phyloP scores from a whole-genome alignment of 441 rosid species.

The Melastoma candidum region DNA sequence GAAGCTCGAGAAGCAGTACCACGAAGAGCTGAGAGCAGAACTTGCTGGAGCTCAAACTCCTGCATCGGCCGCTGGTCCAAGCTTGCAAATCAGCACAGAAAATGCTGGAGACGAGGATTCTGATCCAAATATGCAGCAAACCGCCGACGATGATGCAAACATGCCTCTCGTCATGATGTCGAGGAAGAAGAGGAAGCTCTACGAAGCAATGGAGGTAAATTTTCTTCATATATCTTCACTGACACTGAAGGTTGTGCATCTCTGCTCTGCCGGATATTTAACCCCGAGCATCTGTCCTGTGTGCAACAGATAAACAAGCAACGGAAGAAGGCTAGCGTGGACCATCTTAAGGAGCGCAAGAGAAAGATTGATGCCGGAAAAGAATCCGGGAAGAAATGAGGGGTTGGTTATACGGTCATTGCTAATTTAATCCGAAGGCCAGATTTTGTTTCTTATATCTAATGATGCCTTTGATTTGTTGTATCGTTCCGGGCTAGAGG shows the following conservation, averaged over 20 bases:
- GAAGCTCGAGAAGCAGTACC: conserved; percentile 66
- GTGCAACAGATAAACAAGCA: conserved; percentile 34
- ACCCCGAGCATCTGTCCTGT: neutral
- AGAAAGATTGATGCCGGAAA: conserved; percentile 27
- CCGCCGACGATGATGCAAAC: conserved; percentile 30
- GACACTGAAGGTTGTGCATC: neutral
- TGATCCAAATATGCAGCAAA: conserved; percentile 28
- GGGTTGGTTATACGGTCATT: neutral
- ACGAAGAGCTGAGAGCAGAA: conserved; percentile 66
- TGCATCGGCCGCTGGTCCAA: conserved; percentile 9
- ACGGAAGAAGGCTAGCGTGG: conserved; percentile 31
- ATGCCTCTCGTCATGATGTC: conserved; percentile 40
- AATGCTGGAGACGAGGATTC: conserved; percentile 27
- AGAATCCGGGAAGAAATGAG: conserved; percentile 14
- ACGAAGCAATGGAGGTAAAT: conserved; percentile 58
- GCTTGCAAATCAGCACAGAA: conserved; percentile 14
- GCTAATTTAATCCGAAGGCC: too few relatives aligned
- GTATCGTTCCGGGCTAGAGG: too few relatives aligned
- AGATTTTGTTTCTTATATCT: too few relatives aligned
- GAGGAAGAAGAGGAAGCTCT: conserved; percentile 53
- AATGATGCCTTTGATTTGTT: too few relatives aligned
- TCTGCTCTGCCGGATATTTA: neutral
- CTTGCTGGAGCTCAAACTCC: conserved; percentile 24
- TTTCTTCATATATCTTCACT: too few relatives aligned
- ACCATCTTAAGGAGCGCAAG: conserved; percentile 64